Base-by-base conservation (phyloP, 495 filamentous ascomycete species). In the Clavariopsis aquatica region DNA sequence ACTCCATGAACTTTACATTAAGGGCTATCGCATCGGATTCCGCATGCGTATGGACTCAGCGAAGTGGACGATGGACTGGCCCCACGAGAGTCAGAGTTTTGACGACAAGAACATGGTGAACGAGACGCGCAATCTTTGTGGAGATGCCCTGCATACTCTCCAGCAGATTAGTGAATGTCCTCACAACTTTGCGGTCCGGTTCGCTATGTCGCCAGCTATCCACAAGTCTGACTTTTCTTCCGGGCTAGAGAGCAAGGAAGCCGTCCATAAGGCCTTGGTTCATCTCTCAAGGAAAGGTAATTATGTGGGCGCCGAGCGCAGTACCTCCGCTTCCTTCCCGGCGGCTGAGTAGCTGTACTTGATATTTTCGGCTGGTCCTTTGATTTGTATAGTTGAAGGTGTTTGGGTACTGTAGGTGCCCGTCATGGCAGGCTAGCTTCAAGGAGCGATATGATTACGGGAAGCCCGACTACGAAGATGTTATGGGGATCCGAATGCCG, bases 11-110 rank as follows among this genome's bases (percentile, higher is more conserved):
- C 51, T 63, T 2, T 59, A 45, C 45, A 22, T 59, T 34, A 59
- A 65, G 28, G 62, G 54, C 29, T 59, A 52, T 20, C 45, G 62
- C 10, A 65, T 65, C 46, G 62, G 62, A 17, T 65, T 65, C 47
- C 55, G 55, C 28, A 51, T 65, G 54, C 62, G 62, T 26, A 65
- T 59, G 62, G 54, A 41, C 1, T 47, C 45, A 4, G 27, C 23
- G n/a, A 65, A 65, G 46, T 52, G 54, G 62, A 1, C 20, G 1
- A 57, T 65, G 28, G 9, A 20, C 24, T 65, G 62, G 62, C 45
- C 62, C 1, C n/a, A 10, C n/a, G 31, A 26, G 12, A 55, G 62
- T 9, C 22, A 38, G 12, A 27, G 29, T 34, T 59, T 59, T 23
- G 24, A 59, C 23, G 12, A 15, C 2, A n/a, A 49, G 3, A 1